Conservation (phyloP, 495 filamentous ascomycete genomes). For the Staphylotrichum longicolle region DNA sequence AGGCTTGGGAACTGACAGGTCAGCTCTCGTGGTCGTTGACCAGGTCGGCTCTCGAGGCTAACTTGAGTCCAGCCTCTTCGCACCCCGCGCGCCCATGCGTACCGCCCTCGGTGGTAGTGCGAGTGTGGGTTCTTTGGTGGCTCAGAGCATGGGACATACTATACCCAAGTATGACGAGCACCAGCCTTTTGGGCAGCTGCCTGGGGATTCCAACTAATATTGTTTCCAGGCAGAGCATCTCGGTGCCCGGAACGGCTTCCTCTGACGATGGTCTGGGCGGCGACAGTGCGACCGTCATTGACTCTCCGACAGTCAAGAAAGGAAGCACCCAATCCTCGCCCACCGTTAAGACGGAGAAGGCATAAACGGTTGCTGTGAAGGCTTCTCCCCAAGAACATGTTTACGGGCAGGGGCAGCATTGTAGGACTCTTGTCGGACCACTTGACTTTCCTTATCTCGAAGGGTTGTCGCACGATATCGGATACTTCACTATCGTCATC, state of each 20-base stretch:
- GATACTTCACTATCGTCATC: slow-evolving; percentile 33
- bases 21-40: background rate
- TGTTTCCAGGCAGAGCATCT: slow-evolving; percentile 30
- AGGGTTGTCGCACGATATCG: slow-evolving; percentile 26
- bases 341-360: slow-evolving; percentile 46
- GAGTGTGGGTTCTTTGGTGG: slow-evolving; percentile 21
- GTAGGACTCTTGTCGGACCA: slow-evolving; percentile 19
- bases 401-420: slow-evolving; percentile 6
- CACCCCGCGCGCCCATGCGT: slow-evolving; percentile 28
- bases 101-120: slow-evolving; percentile 19
- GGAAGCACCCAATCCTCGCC: slow-evolving; percentile 53
- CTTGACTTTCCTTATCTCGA: slow-evolving; percentile 27
- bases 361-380: slow-evolving; percentile 18
- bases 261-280: slow-evolving; percentile 46
- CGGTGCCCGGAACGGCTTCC: slow-evolving; percentile 29
- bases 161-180: slow-evolving; percentile 30
- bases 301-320: slow-evolving; percentile 49
- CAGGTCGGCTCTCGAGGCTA: slow-evolving; percentile 7
- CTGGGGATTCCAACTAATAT: slow-evolving; percentile 31
- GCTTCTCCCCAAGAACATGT: slow-evolving; percentile 15
- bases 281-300: slow-evolving; percentile 51
- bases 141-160: slow-evolving; percentile 23
- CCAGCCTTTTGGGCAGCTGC: slow-evolving; percentile 4
- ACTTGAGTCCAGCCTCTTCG: slow-evolving; percentile 29
- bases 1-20: slow-evolving; percentile 32